phyloP scores from a whole-genome alignment of 768 basidiomycete species.

The Hysterangium stoloniferum region DNA sequence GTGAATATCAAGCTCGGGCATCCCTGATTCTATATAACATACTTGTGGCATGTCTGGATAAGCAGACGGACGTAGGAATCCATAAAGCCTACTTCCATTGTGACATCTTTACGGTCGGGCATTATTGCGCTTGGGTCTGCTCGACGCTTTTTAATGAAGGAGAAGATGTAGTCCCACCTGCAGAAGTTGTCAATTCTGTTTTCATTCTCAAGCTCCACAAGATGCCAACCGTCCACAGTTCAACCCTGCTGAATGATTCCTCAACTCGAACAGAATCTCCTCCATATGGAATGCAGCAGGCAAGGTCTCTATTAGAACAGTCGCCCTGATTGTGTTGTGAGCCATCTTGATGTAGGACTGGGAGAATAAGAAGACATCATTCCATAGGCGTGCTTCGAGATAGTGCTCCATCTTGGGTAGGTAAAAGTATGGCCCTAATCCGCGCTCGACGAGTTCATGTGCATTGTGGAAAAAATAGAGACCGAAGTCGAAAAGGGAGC shows the following conservation, averaged over 20 bases:
- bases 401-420: constrained; percentile 99
- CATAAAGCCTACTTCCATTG: constrained; percentile 99
- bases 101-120: constrained; percentile 93
- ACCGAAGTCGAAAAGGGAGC: constrained; percentile 93
- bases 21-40: constrained; percentile 22
- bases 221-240: constrained; percentile 90
- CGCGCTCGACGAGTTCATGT: constrained; percentile 78
- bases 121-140: constrained; percentile 85
- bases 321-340: constrained; percentile 84
- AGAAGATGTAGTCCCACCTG: constrained; percentile 94
- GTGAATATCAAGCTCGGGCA: constrained; percentile 9
- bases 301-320: constrained; percentile 93
- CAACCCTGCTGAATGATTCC: constrained; percentile 90
- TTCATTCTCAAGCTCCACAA: no score
- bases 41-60: constrained; percentile 98
- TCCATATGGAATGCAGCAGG: constrained; percentile 99
- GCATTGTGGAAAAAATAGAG: constrained; percentile 98
- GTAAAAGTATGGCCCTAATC: constrained; percentile 92
- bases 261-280: constrained; percentile 94
- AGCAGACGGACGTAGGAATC: constrained; percentile 91
- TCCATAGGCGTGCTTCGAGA: constrained; percentile 93
- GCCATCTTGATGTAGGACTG: constrained; percentile 85
- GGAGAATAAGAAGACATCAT: constrained; percentile 92
- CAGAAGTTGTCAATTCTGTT: no score
- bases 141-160: constrained; percentile 95